These are phyloP conservation scores for Rhododendron molle DNA, from an alignment of 148 eudicot genomes.

Conservation along the genomic window DNA sequence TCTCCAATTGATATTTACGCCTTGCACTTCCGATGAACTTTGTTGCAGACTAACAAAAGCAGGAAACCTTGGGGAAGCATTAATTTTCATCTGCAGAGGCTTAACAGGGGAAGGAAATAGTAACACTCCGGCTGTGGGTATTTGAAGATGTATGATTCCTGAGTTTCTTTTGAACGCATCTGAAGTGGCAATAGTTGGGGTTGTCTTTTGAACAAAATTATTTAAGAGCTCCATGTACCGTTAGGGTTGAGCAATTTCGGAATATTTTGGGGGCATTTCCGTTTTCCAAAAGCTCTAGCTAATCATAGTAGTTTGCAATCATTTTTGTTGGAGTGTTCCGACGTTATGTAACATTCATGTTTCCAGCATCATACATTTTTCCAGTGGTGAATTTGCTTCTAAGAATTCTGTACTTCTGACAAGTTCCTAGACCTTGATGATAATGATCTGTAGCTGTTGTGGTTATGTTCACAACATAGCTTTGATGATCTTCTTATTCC, in stretches of 20 bases:
- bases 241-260: background rate
- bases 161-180: background rate
- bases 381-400: background rate
- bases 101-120: slow-evolving; percentile 73
- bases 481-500: background rate
- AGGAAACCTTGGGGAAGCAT: slow-evolving; percentile 72
- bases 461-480: background rate
- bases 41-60: slow-evolving; percentile 46
- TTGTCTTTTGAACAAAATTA: background rate
- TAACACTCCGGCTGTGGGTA: too few relatives aligned
- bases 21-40: background rate
- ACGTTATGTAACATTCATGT: background rate
- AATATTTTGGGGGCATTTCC: background rate
- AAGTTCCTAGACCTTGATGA: background rate
- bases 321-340: background rate
- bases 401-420: background rate
- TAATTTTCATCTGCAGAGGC: slow-evolving; percentile 83
- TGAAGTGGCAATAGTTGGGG: background rate
- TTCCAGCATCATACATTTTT: background rate
- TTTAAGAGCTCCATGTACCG: background rate
- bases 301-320: background rate
- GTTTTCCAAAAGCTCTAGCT: background rate
- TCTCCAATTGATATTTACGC: background rate
- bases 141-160: too few relatives aligned
- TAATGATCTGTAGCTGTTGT: background rate